Conservation (phyloP, 352 stramenopile genomes). For the Thraustochytrium sp. region DNA sequence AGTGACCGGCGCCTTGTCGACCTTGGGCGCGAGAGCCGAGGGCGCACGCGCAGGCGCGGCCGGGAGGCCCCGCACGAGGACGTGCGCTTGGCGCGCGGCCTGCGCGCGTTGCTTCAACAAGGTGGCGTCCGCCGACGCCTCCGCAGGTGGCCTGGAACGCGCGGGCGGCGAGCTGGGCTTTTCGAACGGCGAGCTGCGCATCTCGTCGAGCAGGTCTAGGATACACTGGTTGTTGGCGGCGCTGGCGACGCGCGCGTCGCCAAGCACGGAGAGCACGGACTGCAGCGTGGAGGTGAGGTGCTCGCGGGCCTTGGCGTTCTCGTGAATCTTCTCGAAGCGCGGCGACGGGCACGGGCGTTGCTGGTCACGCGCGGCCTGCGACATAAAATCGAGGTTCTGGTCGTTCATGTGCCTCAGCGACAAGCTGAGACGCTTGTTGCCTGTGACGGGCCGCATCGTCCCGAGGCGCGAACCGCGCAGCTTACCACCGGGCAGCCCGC, state of each 20-base stretch:
- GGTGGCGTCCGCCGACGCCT: no score
- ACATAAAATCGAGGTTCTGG: no score
- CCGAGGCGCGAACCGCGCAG: neutral
- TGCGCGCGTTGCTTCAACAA: neutral
- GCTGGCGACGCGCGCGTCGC: neutral
- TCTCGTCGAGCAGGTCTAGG: neutral
- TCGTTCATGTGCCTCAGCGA: constrained; percentile 4
- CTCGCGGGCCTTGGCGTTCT: constrained; percentile 23
- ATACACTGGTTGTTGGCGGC: constrained; percentile 12
- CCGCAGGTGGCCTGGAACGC: neutral
- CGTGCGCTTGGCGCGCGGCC: neutral
- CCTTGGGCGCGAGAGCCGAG: neutral
- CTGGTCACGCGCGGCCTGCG: no score
- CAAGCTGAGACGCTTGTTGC: constrained; percentile 11
- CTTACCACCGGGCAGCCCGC: constrained; percentile 73
- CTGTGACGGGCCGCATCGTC: neutral
- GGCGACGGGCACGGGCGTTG: neutral
- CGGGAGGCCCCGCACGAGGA: neutral
- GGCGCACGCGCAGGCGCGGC: neutral
- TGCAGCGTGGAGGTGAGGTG: neutral
- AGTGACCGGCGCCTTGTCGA: no score
- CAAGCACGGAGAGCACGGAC: neutral
- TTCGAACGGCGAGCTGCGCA: no score
- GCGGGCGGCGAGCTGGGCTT: neutral
- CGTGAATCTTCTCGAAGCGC: constrained; percentile 26